Percentiles rank a stretch among this genome's conserved stretches.
Evolutionary conservation across 352 stramenopile genomes (phyloP).

Genomic region (Phytophthora pinifolia): DNA sequence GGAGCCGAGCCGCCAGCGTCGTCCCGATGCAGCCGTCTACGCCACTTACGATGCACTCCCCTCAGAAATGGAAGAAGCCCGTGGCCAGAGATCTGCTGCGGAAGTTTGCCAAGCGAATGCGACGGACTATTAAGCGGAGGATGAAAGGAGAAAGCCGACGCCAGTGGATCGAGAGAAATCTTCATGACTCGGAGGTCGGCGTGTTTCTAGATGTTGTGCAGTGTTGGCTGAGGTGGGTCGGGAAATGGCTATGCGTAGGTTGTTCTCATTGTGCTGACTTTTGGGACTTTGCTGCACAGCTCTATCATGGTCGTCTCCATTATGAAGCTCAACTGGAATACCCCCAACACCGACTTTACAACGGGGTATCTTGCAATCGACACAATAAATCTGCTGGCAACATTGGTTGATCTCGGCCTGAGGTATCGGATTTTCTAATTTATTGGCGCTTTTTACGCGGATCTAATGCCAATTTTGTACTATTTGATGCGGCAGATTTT

Average conservation of each 20-base stretch:
- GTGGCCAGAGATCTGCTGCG: conserved; percentile 19
- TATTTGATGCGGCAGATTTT: conserved; percentile 37
- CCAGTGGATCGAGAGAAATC: conserved; percentile 73
- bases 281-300: conserved; percentile 13
- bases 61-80: conserved; percentile 20
- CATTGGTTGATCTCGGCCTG: conserved; percentile 42
- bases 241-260: background rate
- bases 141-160: conserved; percentile 66
- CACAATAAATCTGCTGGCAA: conserved; percentile 49
- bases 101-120: conserved; percentile 21
- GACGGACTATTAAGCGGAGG: conserved; percentile 51
- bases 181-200: conserved; percentile 66
- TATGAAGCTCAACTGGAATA: conserved; percentile 64
- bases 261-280: background rate
- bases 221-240: conserved; percentile 44
- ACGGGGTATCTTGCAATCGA: conserved; percentile 46
- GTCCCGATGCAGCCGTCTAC: conserved; percentile 12
- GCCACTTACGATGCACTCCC: background rate
- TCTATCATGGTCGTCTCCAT: conserved; percentile 59
- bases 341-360: conserved; percentile 34
- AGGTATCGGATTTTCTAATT: conserved; percentile 22
- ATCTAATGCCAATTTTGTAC: background rate
- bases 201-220: conserved; percentile 57
- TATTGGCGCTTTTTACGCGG: background rate
- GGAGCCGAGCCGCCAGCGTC: conserved; percentile 16